Evolutionary conservation across 257 asterid genomes (phyloP).

Genomic region (Primulina eburnea): DNA sequence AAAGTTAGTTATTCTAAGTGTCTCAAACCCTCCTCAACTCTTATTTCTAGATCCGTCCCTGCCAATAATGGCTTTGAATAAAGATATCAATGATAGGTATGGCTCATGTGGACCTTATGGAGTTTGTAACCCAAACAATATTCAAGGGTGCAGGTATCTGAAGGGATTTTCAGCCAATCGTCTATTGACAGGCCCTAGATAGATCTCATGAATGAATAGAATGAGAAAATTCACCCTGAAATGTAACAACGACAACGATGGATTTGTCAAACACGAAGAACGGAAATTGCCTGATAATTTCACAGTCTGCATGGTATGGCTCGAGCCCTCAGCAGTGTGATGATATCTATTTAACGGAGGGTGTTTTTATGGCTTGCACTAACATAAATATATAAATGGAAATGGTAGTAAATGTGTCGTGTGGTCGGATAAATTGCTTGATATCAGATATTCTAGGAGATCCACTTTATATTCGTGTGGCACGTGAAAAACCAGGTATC

Average conservation of each 20-base stretch:
- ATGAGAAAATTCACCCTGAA: constrained; percentile 23
- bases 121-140: constrained; percentile 23
- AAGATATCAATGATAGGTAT: constrained; percentile 36
- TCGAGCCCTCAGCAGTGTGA: constrained; percentile 23
- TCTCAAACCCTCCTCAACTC: too few relatives aligned
- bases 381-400: constrained; percentile 22
- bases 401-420: constrained; percentile 31
- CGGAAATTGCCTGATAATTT: constrained; percentile 40
- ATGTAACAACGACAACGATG: constrained; percentile 29
- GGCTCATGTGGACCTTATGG: constrained; percentile 41
- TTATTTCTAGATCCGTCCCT: too few relatives aligned
- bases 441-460: constrained; percentile 32
- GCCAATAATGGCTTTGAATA: constrained; percentile 27
- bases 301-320: constrained; percentile 18
- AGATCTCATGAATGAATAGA: constrained; percentile 23
- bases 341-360: constrained; percentile 31
- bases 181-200: too few relatives aligned
- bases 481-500: constrained; percentile 34
- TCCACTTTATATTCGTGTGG: constrained; percentile 38
- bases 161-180: constrained; percentile 25
- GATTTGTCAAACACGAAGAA: constrained; percentile 27
- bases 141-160: constrained; percentile 31
- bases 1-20: too few relatives aligned
- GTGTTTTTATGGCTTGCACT: constrained; percentile 40
- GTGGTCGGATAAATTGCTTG: constrained; percentile 36